Evolutionary conservation across 176 grass and related monocot species (phyloP).

Genomic region (Tuctoria greenei): DNA sequence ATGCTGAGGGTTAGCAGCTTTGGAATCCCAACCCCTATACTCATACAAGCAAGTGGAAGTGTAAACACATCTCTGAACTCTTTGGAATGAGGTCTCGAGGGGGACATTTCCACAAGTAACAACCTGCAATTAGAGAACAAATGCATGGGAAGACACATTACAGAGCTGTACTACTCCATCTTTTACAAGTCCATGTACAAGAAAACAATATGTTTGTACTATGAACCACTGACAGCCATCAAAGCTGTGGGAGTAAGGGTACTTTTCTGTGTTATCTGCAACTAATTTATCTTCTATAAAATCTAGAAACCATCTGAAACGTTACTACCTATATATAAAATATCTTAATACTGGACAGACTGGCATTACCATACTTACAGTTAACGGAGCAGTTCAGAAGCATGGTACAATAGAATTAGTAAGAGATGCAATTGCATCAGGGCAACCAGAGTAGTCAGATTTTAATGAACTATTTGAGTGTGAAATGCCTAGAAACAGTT

Average conservation of each 20-base stretch:
- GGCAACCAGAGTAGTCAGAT: background rate
- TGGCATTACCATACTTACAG: background rate
- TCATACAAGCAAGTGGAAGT: conserved; percentile 84
- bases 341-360: background rate
- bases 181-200: background rate
- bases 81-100: conserved; percentile 80
- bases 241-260: background rate
- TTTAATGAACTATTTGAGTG: background rate
- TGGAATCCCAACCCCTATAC: conserved; percentile 79
- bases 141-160: background rate
- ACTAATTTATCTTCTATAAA: background rate
- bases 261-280: background rate
- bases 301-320: background rate
- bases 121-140: conserved; percentile 46
- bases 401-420: too few relatives aligned
- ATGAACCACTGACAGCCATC: background rate
- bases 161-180: background rate
- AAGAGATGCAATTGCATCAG: background rate
- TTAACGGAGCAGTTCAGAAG: background rate
- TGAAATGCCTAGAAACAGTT: conserved; percentile 12
- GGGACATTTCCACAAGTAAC: conserved; percentile 95
- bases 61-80: conserved; percentile 89
- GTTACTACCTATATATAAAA: background rate
- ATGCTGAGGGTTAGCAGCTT: conserved; percentile 62
- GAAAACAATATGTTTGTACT: conserved; percentile 7